These are phyloP conservation scores for Pseudogymnoascus sp. DNA, from an alignment of 2,329 filamentous ascomycete genomes.

Conservation along the genomic window DNA sequence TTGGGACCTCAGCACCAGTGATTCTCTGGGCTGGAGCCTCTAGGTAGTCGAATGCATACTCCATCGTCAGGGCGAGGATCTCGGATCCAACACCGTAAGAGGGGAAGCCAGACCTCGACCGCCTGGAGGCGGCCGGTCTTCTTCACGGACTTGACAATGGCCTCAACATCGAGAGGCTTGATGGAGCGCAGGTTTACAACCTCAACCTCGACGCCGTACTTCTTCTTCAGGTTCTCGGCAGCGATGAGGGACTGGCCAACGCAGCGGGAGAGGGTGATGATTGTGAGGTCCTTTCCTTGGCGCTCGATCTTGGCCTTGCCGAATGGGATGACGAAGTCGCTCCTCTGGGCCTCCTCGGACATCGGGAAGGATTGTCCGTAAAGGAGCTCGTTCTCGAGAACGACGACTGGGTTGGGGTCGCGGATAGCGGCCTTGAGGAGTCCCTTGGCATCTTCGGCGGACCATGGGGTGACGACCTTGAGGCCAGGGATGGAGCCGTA, in stretches of 20 bases:
- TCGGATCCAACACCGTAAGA: constrained; percentile 89
- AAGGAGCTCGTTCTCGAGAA: constrained; percentile 81
- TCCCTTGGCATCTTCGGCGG: constrained; percentile 96
- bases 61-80: constrained; percentile 90
- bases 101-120: constrained; percentile 91
- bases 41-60: constrained; percentile 97
- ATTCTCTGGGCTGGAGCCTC: constrained; percentile 89
- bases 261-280: constrained; percentile 89
- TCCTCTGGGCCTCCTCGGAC: constrained; percentile 92
- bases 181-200: constrained; percentile 97
- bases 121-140: constrained; percentile 90
- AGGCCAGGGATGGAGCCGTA: constrained; percentile 96
- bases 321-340: constrained; percentile 94
- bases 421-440: constrained; percentile 95
- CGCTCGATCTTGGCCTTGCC: constrained; percentile 99
- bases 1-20: constrained; percentile 95
- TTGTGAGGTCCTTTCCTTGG: constrained; percentile 88
- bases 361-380: constrained; percentile 95
- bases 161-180: constrained; percentile 92
- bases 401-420: constrained; percentile 93
- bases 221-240: constrained; percentile 87
- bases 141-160: constrained; percentile 96
- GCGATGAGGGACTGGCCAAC: constrained; percentile 87
- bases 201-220: constrained; percentile 92
- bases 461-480: constrained; percentile 96